These are phyloP conservation scores for Flammula alnicola DNA, from an alignment of 1,284 basidiomycete species.

Conservation along the genomic window DNA sequence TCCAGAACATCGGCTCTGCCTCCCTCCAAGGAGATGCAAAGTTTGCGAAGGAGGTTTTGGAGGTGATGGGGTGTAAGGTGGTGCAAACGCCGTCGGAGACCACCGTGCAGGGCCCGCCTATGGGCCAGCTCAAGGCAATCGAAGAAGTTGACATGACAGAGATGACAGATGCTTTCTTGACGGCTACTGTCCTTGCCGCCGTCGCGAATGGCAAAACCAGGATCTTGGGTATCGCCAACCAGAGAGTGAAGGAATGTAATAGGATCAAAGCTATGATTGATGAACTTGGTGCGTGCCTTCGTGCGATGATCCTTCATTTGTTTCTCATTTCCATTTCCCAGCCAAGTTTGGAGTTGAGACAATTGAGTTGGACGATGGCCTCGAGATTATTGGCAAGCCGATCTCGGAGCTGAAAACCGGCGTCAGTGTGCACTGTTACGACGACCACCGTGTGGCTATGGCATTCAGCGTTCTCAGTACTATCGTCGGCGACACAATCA, in stretches of 20 bases:
- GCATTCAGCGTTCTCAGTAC: slow-evolving; percentile 91
- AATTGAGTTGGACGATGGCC: slow-evolving; percentile 91
- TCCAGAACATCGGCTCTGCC: slow-evolving; percentile 88
- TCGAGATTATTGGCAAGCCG: slow-evolving; percentile 86
- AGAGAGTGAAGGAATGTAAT: slow-evolving; percentile 98
- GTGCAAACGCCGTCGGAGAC: slow-evolving; percentile 88
- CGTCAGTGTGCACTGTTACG: slow-evolving; percentile 91
- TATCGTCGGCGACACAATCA: slow-evolving; percentile 74
- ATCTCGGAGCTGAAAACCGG: slow-evolving; percentile 66
- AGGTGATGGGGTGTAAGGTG: slow-evolving; percentile 94
- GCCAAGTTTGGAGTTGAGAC: slow-evolving; percentile 96
- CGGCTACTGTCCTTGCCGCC: slow-evolving; percentile 90
- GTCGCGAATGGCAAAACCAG: slow-evolving; percentile 79
- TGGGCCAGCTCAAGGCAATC: slow-evolving; percentile 82
- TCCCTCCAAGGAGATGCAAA: slow-evolving; percentile 96
- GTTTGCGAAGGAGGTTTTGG: slow-evolving; percentile 92
- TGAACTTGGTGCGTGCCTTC: slow-evolving; percentile 72
- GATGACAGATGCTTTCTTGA: slow-evolving; percentile 99
- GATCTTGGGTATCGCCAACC: slow-evolving; percentile 97
- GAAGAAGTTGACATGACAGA: slow-evolving; percentile 96
- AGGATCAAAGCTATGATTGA: slow-evolving; percentile 97
- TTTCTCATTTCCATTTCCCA: slow-evolving; percentile 34
- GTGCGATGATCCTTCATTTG: not conserved
- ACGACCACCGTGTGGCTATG: slow-evolving; percentile 99
- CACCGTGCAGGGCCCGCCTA: slow-evolving; percentile 89